A percentile compares a stretch with the other conserved stretches of the same genome.
phyloP scores from a whole-genome alignment of 345 rosid species.

The Gossypium raimondii region DNA sequence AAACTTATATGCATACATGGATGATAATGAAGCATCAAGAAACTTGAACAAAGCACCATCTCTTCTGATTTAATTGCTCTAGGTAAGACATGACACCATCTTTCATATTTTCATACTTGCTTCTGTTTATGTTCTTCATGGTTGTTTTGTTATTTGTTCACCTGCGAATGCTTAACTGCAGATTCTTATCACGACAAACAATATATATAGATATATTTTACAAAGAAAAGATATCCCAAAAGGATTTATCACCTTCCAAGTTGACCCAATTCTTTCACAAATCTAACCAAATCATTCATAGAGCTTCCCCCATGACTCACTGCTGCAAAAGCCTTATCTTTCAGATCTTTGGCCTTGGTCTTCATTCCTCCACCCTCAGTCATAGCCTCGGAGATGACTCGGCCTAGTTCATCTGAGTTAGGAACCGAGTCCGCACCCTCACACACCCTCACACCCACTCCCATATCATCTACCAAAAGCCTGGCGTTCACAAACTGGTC shows the following conservation, averaged over 20 bases:
- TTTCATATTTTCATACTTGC: background rate
- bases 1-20: no score
- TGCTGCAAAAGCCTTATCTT: constrained; percentile 32
- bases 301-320: constrained; percentile 48
- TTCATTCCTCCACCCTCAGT: constrained; percentile 17
- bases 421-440: constrained; percentile 50
- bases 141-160: no score
- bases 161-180: no score
- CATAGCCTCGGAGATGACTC: constrained; percentile 26
- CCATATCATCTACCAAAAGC: constrained; percentile 53
- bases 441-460: constrained; percentile 39
- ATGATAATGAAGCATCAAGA: background rate
- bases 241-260: background rate
- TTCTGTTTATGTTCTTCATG: background rate
- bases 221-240: background rate
- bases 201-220: constrained; percentile 5
- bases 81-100: background rate
- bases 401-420: constrained; percentile 38
- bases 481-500: constrained; percentile 55
- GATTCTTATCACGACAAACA: background rate
- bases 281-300: constrained; percentile 26
- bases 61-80: background rate
- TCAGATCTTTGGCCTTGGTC: constrained; percentile 31
- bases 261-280: constrained; percentile 31
- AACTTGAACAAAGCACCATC: background rate